These are phyloP conservation scores for Colletotrichum sp. DNA, from an alignment of 2,329 filamentous ascomycete genomes.

Conservation along the genomic window DNA sequence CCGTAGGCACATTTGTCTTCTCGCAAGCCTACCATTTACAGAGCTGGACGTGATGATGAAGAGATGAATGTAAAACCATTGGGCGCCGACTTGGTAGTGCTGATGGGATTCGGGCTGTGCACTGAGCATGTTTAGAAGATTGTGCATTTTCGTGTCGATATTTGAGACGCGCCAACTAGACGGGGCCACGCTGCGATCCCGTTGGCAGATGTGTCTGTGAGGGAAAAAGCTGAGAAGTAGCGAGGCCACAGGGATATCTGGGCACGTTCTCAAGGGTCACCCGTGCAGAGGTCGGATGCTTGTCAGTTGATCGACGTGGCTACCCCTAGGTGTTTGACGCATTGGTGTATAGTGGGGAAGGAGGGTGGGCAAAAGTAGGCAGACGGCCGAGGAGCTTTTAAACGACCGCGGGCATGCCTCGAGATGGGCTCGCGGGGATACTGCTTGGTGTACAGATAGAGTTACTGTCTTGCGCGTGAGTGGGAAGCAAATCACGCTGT, in stretches of 20 bases:
- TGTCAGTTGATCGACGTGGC: constrained; percentile 7
- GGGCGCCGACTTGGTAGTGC: not conserved
- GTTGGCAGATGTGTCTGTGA: not conserved
- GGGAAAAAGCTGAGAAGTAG: not conserved
- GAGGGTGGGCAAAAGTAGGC: not conserved
- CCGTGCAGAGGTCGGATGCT: not conserved
- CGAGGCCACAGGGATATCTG: not conserved
- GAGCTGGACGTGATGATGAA: not conserved
- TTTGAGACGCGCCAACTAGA: constrained; percentile 1
- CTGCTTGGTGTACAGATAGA: not conserved
- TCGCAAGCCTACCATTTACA: not conserved
- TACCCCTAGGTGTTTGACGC: constrained; percentile 11
- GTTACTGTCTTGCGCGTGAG: not conserved
- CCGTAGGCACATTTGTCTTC: not conserved
- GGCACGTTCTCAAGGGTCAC: not conserved
- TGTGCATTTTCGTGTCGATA: not conserved
- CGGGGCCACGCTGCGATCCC: not conserved
- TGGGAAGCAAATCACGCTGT: not conserved
- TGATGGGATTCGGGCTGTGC: not conserved
- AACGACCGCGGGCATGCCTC: constrained; percentile 1
- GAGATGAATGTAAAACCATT: not conserved
- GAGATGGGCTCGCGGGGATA: not conserved
- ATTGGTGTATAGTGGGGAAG: not conserved
- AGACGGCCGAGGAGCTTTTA: not conserved
- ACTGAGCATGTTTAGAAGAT: not conserved